phyloP scores from a whole-genome alignment of 371 early-diverging fungal genomes.

The Funneliformis caledonium region DNA sequence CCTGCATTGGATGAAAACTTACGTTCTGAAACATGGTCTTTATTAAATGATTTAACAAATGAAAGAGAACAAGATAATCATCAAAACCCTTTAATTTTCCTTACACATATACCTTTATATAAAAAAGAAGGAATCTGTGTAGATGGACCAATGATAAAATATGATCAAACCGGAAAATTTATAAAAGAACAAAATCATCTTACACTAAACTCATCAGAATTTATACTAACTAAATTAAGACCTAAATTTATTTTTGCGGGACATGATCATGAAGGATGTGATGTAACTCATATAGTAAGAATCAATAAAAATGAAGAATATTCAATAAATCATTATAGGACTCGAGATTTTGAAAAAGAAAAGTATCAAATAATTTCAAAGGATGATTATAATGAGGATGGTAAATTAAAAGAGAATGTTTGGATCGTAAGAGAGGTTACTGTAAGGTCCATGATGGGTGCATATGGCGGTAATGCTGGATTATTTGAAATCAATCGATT shows the following conservation, averaged over 20 bases:
- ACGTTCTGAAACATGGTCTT: conserved; percentile 46
- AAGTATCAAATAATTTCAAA: conserved; percentile 18
- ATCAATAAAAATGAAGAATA: conserved; percentile 19
- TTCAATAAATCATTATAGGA: not conserved
- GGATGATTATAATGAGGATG: conserved; percentile 24
- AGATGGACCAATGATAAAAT: conserved; percentile 46
- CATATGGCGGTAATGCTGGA: conserved; percentile 55
- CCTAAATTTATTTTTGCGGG: conserved; percentile 58
- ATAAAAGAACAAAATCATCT: conserved; percentile 59
- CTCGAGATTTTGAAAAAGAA: conserved; percentile 3
- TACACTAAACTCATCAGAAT: conserved; percentile 51
- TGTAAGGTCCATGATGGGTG: conserved; percentile 61
- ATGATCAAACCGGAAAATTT: conserved; percentile 46
- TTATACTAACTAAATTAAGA: conserved; percentile 51
- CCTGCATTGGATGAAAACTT: conserved; percentile 49
- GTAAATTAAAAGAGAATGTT: not conserved
- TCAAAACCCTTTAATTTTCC: conserved; percentile 61
- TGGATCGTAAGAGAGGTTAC: conserved; percentile 53
- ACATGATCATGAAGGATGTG: conserved; percentile 61
- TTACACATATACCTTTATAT: conserved; percentile 59
- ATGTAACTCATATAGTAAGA: conserved; percentile 44
- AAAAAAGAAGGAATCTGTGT: conserved; percentile 63
- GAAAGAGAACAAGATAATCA: conserved; percentile 59
- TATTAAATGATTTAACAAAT: conserved; percentile 49
- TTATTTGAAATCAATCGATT: conserved; percentile 50